phyloP scores from a whole-genome alignment of 2,329 filamentous ascomycete genomes.

The Capronia americana region DNA sequence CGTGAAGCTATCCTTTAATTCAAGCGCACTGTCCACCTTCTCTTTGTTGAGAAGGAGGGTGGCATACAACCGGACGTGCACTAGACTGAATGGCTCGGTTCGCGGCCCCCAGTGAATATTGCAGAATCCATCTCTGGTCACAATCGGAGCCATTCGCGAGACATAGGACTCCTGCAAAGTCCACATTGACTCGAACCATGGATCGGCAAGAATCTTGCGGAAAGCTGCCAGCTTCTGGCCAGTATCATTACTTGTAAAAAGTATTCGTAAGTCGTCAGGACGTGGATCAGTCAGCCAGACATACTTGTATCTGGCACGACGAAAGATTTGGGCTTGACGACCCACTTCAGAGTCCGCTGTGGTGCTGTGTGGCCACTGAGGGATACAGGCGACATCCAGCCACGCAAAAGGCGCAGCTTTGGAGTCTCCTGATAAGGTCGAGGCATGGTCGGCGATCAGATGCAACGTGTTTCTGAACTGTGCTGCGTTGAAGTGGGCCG shows the following conservation, averaged over 20 bases:
- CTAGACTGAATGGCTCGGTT: no score
- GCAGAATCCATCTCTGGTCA: not conserved
- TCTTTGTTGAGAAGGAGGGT: no score
- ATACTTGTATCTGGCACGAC: not conserved
- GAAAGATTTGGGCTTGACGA: slow-evolving; percentile 5
- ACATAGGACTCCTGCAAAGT: slow-evolving; percentile 3
- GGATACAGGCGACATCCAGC: not conserved
- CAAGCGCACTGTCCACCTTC: no score
- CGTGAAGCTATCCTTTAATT: not conserved
- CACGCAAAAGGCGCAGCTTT: not conserved
- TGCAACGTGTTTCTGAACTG: not conserved
- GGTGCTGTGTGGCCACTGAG: not conserved
- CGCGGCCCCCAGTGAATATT: not conserved
- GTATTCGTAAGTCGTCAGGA: not conserved
- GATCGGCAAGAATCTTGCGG: not conserved
- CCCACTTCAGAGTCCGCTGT: not conserved
- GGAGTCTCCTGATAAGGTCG: not conserved
- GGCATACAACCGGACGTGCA: no score
- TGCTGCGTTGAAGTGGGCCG: not conserved
- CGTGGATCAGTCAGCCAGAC: not conserved
- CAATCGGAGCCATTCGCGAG: not conserved
- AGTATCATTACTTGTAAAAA: not conserved
- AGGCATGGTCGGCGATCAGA: not conserved
- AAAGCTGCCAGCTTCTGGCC: not conserved
- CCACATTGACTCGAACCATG: not conserved